Conservation (phyloP, 129 eudicot species). For the sunflower (Helianthus annuus) region DNA sequence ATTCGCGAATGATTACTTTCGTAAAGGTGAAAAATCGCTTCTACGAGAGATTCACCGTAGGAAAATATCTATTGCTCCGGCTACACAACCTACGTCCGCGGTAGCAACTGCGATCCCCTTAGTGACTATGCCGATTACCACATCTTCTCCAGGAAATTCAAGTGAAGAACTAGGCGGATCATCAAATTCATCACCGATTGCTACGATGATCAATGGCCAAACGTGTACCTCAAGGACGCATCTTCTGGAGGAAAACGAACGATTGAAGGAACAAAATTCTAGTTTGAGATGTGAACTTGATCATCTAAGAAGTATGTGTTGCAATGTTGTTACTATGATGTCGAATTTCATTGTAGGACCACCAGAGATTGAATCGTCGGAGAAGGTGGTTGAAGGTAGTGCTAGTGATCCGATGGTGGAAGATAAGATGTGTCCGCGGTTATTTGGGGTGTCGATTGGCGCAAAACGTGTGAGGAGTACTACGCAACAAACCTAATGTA, state of each 20-base stretch:
- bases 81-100: constrained; percentile 21
- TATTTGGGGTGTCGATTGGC: constrained; percentile 61
- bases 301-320: constrained; percentile 52
- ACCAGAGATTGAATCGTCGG: constrained; percentile 30
- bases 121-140: constrained; percentile 8
- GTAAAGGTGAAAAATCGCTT: constrained; percentile 60
- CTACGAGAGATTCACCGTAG: constrained; percentile 81
- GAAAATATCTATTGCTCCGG: constrained; percentile 38
- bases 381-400: constrained; percentile 20
- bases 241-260: constrained; percentile 64
- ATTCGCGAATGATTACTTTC: constrained; percentile 66
- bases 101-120: constrained; percentile 37
- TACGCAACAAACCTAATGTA: constrained; percentile 21
- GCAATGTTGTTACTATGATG: constrained; percentile 53
- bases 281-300: constrained; percentile 50
- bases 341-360: constrained; percentile 38
- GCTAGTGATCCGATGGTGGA: constrained; percentile 15
- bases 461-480: constrained; percentile 46
- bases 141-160: constrained; percentile 54
- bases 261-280: constrained; percentile 59
- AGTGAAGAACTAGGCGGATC: constrained; percentile 70
- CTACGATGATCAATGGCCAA: constrained; percentile 3
- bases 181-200: constrained; percentile 56
- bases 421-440: constrained; percentile 46
- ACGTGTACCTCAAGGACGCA: constrained; percentile 38